phyloP scores from a whole-genome alignment of 768 basidiomycete genomes.

The Hericium rajendrae region DNA sequence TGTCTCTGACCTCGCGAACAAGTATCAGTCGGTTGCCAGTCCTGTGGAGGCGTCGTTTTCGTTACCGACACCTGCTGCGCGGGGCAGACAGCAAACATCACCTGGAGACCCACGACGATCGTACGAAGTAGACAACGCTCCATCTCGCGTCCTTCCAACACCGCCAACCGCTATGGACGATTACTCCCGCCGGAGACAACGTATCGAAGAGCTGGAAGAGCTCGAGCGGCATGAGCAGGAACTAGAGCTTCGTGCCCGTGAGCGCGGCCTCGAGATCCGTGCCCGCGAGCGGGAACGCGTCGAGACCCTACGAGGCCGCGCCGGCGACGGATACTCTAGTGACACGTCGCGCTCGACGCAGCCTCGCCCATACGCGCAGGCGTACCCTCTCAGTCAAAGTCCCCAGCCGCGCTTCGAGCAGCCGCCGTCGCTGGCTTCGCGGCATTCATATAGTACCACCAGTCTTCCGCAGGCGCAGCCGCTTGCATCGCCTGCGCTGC shows the following conservation, averaged over 20 bases:
- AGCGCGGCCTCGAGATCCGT: slow-evolving; percentile 34
- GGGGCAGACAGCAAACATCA: neutral
- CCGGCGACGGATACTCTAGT: slow-evolving; percentile 16
- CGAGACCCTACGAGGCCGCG: slow-evolving; percentile 24
- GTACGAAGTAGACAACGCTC: neutral
- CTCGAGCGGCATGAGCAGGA: slow-evolving; percentile 49
- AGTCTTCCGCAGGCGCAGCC: slow-evolving; percentile 30
- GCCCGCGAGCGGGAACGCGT: slow-evolving; percentile 10
- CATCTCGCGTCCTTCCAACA: neutral
- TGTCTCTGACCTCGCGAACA: slow-evolving; percentile 53
- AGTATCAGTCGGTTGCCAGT: slow-evolving; percentile 28
- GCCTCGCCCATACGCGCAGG: slow-evolving; percentile 10
- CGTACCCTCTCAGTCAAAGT: neutral
- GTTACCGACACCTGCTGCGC: neutral
- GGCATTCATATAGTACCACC: slow-evolving; percentile 33
- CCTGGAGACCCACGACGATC: neutral
- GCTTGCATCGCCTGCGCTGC: slow-evolving; percentile 3
- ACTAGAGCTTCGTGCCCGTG: slow-evolving; percentile 40
- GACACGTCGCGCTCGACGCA: slow-evolving; percentile 20
- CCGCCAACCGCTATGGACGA: slow-evolving; percentile 15
- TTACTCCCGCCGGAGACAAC: slow-evolving; percentile 29
- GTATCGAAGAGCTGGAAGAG: slow-evolving; percentile 41
- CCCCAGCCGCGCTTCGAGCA: neutral
- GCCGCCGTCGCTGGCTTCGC: slow-evolving; percentile 14
- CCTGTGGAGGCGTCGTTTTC: neutral